These are phyloP conservation scores for Neoascochyta sp. DNA, from an alignment of 2,329 filamentous ascomycete genomes.

Conservation along the genomic window DNA sequence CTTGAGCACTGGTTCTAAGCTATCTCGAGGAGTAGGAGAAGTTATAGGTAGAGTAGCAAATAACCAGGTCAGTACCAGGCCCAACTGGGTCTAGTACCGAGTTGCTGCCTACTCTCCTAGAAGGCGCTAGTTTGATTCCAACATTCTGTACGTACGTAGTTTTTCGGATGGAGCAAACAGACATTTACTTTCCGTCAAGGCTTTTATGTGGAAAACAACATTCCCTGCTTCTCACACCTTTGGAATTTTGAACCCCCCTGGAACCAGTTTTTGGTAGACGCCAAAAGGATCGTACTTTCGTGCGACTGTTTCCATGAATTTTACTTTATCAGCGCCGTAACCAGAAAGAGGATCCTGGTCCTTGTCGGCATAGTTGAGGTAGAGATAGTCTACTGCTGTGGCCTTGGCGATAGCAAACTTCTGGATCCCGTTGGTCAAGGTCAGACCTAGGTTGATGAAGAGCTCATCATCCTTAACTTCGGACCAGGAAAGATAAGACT, in stretches of 20 bases:
- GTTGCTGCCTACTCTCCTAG: no score
- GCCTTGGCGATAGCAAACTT: conserved; percentile 2
- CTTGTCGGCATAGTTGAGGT: conserved; percentile 27
- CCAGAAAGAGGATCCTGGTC: conserved; percentile 8
- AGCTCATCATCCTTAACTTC: conserved; percentile 9
- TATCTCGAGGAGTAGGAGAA: no score
- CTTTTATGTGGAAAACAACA: no score
- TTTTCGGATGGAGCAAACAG: no score
- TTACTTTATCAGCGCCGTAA: conserved; percentile 4
- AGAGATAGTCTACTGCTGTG: conserved; percentile 10
- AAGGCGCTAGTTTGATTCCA: no score
- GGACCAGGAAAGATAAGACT: conserved; percentile 12
- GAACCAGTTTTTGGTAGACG: conserved; percentile 31
- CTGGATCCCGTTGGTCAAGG: conserved; percentile 8
- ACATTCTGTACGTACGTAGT: no score
- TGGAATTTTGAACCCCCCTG: conserved; percentile 31
- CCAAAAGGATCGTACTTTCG: conserved; percentile 32
- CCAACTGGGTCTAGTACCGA: no score
- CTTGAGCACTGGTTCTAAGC: no score
- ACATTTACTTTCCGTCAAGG: no score
- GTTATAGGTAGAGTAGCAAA: no score
- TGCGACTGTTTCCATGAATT: conserved; percentile 4
- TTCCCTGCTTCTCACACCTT: neutral
- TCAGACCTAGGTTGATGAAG: conserved; percentile 5
- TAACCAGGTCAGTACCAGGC: no score